Percentiles rank a stretch among this genome's conserved stretches.
Evolutionary conservation across 225 moss, liverwort and hornwort species (phyloP).

Genomic region (Marchantia paleacea): DNA sequence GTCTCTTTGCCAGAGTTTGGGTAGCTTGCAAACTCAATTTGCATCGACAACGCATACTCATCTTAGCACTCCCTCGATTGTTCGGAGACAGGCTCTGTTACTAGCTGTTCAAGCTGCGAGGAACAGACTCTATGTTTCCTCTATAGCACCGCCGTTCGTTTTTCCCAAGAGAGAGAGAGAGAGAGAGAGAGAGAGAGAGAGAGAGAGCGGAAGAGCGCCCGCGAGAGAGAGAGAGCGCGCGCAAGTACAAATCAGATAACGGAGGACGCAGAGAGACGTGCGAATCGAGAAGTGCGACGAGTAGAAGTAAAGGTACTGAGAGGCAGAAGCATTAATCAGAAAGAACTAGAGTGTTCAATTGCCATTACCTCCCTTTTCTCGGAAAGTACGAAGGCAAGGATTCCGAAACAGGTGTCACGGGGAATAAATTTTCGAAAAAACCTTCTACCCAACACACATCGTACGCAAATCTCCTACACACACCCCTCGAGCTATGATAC

Average conservation of each 20-base stretch:
- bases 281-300: slow-evolving; percentile 3
- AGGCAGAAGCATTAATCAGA: slow-evolving; percentile 10
- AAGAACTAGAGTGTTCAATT: neutral
- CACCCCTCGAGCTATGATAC: neutral
- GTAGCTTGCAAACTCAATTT: neutral
- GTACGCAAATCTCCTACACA: slow-evolving; percentile 1
- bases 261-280: slow-evolving; percentile 12
- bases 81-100: neutral
- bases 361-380: neutral
- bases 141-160: neutral
- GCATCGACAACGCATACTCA: neutral
- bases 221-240: neutral
- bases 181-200: neutral
- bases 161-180: neutral
- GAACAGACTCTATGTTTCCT: neutral
- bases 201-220: too few relatives aligned
- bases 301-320: neutral
- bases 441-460: neutral
- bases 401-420: slow-evolving; percentile 4
- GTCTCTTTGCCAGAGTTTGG: neutral
- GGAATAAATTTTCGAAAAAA: neutral
- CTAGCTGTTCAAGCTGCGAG: neutral
- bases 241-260: neutral
- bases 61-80: neutral
- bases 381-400: neutral